phyloP scores from a whole-genome alignment of 441 rosid species.

The Populus hybrid region DNA sequence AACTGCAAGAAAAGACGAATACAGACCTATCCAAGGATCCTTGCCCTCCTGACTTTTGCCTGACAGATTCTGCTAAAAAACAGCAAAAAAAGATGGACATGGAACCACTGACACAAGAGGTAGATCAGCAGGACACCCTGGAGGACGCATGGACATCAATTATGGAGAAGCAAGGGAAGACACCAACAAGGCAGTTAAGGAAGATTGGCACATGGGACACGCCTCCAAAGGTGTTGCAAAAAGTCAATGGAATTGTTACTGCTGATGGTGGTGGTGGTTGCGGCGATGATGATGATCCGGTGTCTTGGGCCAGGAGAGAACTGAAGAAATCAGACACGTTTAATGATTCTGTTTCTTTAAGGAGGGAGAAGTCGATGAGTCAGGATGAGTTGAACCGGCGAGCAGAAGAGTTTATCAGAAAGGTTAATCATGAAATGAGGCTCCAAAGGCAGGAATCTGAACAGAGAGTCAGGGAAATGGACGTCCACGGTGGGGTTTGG shows the following conservation, averaged over 20 bases:
- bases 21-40: neutral
- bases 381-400: conserved; percentile 76
- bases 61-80: conserved; percentile 4
- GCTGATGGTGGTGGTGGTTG: neutral
- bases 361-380: conserved; percentile 59
- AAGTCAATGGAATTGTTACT: conserved; percentile 15
- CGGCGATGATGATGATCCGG: conserved; percentile 25
- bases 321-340: conserved; percentile 38
- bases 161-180: conserved; percentile 49
- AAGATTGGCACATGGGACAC: conserved; percentile 47
- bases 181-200: conserved; percentile 42
- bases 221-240: conserved; percentile 12
- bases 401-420: conserved; percentile 66
- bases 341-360: conserved; percentile 29
- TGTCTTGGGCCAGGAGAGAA: conserved; percentile 23
- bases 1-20: neutral
- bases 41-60: neutral
- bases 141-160: conserved; percentile 65
- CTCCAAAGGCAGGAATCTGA: conserved; percentile 60
- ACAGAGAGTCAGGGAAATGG: conserved; percentile 40
- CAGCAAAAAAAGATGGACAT: conserved; percentile 23
- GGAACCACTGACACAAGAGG: neutral
- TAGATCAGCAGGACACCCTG: conserved; percentile 41
- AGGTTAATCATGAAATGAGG: conserved; percentile 67
- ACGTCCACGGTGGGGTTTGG: conserved; percentile 22